phyloP scores from a whole-genome alignment of 306 rosid species.

The Lathyrus tuberosus region DNA sequence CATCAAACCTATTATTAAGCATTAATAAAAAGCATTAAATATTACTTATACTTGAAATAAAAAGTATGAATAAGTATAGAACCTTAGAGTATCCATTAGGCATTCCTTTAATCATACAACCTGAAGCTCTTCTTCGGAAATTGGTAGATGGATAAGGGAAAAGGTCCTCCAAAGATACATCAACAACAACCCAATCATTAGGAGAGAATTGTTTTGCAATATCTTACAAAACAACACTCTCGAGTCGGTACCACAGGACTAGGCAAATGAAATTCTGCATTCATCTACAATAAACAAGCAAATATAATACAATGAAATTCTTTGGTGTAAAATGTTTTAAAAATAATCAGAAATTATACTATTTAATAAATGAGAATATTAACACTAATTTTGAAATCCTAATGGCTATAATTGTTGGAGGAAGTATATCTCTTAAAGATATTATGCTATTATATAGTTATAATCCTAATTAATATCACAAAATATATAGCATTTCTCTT shows the following conservation, averaged over 20 bases:
- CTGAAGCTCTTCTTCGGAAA: slow-evolving; percentile 56
- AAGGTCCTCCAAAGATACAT: slow-evolving; percentile 57
- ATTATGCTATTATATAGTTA: no score
- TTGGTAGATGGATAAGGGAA: slow-evolving; percentile 43
- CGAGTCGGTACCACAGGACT: slow-evolving; percentile 45
- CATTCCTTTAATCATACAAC: slow-evolving; percentile 55
- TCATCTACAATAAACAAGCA: slow-evolving; percentile 42
- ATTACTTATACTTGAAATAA: no score
- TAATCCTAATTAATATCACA: no score
- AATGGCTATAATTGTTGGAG: no score
- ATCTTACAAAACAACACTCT: slow-evolving; percentile 58
- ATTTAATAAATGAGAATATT: no score
- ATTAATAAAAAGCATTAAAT: no score
- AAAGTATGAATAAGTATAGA: background rate
- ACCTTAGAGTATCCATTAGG: slow-evolving; percentile 55
- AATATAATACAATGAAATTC: no score
- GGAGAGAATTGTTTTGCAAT: slow-evolving; percentile 49
- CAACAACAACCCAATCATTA: slow-evolving; percentile 60
- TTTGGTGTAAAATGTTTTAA: no score
- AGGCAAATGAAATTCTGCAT: slow-evolving; percentile 54
- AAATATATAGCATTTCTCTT: no score
- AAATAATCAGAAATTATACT: no score
- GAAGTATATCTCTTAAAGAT: no score
- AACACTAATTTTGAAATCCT: no score
- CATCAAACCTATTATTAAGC: background rate